Percentiles rank a stretch among this genome's conserved stretches.
phyloP scores from a whole-genome alignment of 2,329 filamentous ascomycete genomes.

The Cercospora beticola region DNA sequence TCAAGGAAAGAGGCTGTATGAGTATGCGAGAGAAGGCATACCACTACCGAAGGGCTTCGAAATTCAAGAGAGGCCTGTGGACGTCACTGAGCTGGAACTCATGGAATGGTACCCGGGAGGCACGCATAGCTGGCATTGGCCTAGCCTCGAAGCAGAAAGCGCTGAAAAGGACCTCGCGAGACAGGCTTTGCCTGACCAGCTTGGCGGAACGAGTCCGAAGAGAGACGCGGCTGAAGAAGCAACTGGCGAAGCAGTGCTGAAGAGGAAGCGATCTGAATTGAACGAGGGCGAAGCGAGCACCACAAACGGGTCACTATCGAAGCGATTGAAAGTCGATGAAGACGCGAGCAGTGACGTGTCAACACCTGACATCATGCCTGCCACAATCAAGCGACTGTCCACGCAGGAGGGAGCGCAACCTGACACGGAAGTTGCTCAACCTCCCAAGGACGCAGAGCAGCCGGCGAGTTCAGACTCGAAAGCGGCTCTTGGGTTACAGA shows the following conservation, averaged over 20 bases:
- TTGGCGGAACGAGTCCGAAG: conserved; percentile 34
- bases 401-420: conserved; percentile 12
- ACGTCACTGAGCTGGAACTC: conserved; percentile 74
- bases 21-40: conserved; percentile 89
- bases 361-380: conserved; percentile 5
- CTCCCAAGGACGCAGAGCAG: conserved; percentile 14
- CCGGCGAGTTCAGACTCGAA: conserved; percentile 34
- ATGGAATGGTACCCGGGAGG: conserved; percentile 82
- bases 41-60: conserved; percentile 71
- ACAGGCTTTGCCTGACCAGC: conserved; percentile 54
- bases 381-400: conserved; percentile 10
- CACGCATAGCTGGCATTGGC: conserved; percentile 75
- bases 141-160: conserved; percentile 71
- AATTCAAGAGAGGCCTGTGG: conserved; percentile 76
- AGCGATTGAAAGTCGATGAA: conserved; percentile 41
- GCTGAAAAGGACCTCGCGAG: conserved; percentile 76
- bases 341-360: conserved; percentile 7
- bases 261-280: conserved; percentile 36
- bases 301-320: conserved; percentile 24
- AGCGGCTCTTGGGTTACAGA: neutral
- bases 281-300: conserved; percentile 13
- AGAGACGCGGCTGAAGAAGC: conserved; percentile 9
- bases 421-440: conserved; percentile 14
- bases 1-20: conserved; percentile 90
- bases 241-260: conserved; percentile 26